Conservation (phyloP, 2,329 filamentous ascomycete genomes). For the Graphiopsis chlorocephala region DNA sequence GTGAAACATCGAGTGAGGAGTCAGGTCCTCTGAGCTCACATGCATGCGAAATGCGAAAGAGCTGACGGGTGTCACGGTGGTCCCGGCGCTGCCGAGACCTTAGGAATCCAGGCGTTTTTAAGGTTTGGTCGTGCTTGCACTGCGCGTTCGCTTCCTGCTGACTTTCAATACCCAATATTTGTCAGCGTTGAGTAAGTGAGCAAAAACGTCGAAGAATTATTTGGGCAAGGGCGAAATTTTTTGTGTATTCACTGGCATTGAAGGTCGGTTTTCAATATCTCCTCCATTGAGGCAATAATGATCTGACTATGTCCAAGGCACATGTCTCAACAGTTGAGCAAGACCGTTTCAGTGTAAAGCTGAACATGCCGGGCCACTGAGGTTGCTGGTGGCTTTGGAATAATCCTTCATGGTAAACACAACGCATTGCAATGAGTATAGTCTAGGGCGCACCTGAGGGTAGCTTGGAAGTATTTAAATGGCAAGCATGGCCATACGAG, state of each 20-base stretch:
- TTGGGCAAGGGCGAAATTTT: fast-evolving
- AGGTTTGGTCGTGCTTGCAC: constrained; percentile 2
- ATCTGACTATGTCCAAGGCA: not conserved
- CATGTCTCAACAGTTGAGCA: not conserved
- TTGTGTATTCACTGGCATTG: too few species aligned
- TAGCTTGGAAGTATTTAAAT: too few species aligned
- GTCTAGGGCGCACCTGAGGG: too few species aligned
- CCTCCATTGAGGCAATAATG: not conserved
- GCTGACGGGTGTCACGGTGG: not conserved
- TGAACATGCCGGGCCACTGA: too few species aligned
- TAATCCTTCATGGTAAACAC: too few species aligned
- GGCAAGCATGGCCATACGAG: too few species aligned
- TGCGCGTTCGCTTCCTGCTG: not conserved
- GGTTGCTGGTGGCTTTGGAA: too few species aligned
- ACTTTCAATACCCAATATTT: not conserved
- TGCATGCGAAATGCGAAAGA: not conserved
- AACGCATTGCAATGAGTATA: too few species aligned
- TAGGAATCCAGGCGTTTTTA: not conserved
- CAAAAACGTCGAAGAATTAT: not conserved
- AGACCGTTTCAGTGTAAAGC: not conserved
- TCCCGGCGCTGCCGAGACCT: not conserved
- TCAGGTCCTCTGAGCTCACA: not conserved
- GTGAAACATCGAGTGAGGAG: not conserved
- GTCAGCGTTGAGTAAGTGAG: not conserved
- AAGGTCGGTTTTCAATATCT: not conserved